phyloP scores from a whole-genome alignment of 2,329 filamentous ascomycete genomes.

The Botrytis byssoidea region DNA sequence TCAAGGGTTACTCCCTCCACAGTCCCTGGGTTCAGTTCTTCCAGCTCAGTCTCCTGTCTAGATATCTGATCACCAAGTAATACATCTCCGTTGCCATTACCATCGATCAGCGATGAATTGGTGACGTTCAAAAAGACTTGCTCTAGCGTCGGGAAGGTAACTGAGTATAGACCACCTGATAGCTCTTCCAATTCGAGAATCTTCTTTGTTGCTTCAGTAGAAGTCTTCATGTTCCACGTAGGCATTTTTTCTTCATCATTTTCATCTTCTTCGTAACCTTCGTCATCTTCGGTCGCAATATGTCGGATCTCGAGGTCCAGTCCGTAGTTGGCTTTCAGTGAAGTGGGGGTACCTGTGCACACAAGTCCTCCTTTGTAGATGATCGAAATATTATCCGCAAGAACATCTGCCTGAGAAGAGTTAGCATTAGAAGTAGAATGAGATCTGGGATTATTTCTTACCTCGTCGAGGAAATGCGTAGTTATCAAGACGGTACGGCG shows the following conservation, averaged over 20 bases:
- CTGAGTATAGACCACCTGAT: background rate
- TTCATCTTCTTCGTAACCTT: background rate
- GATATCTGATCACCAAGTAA: background rate
- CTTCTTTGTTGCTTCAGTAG: background rate
- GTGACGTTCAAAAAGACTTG: background rate
- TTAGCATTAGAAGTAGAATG: background rate
- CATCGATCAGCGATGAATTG: background rate
- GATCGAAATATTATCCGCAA: background rate
- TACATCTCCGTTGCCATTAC: background rate
- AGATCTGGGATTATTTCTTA: background rate
- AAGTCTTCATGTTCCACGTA: background rate
- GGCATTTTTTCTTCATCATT: background rate
- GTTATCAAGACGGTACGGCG: conserved; percentile 50
- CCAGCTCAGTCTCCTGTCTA: background rate
- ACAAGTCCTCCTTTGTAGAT: background rate
- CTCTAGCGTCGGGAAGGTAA: background rate
- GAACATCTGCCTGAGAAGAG: background rate
- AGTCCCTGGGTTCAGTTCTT: background rate
- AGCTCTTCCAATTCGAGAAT: background rate
- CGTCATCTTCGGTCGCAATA: background rate
- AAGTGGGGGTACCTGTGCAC: background rate
- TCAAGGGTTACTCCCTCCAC: background rate
- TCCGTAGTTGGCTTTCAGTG: background rate
- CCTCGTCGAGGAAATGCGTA: background rate
- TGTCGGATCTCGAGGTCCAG: background rate